Evolutionary conservation across 345 rosid genomes (phyloP), one percentile per base, ranked within the genome.

Genomic region (Excoecaria agallocha): DNA sequence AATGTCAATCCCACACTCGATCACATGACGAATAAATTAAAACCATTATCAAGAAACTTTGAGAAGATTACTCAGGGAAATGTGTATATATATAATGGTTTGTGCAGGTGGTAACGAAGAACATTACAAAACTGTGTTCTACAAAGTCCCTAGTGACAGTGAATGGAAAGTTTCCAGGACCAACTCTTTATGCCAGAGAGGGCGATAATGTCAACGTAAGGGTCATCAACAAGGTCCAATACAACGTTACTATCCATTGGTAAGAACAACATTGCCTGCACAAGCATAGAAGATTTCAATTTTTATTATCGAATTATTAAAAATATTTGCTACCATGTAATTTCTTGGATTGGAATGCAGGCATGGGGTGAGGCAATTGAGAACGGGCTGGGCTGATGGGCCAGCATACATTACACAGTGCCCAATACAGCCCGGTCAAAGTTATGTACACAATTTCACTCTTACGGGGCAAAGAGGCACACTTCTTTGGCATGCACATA

Each of bases 311-410:
- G 2, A 30, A 0, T 30, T 30, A 30, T 30, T 30, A 30, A 0
- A 30, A 30, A 30, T 30, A 41, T 41, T 41, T 41, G 7, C 0
- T 41, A 3, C 3, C 8, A 8, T 41, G 3, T 41, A 8, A 41
- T 30, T 30, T 30, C 30, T 30, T 30, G 30, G 30, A 30, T 30
- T 30, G 30, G 30, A 2, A 30, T 30, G 49, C 81, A 92, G 95
- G 95, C 97, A 92, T 69, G 97, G 95, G 3, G 88, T 92, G 24
- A 85, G 81, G 77, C 93, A 89, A 76, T 5, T 86, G 24, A 80
- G 87, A 52, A 90, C 95, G 0, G 89, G 92, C 11, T 92, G 97
- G 97, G 62, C 83, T 0, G 97, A 92, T 49, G 95, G 97, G 51
- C 97, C 93, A 1, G 92, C 97, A 22, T 91, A 81, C 49, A 73